phyloP scores from a whole-genome alignment of 169 alveolate genomes.

The Plasmodium sp. region DNA sequence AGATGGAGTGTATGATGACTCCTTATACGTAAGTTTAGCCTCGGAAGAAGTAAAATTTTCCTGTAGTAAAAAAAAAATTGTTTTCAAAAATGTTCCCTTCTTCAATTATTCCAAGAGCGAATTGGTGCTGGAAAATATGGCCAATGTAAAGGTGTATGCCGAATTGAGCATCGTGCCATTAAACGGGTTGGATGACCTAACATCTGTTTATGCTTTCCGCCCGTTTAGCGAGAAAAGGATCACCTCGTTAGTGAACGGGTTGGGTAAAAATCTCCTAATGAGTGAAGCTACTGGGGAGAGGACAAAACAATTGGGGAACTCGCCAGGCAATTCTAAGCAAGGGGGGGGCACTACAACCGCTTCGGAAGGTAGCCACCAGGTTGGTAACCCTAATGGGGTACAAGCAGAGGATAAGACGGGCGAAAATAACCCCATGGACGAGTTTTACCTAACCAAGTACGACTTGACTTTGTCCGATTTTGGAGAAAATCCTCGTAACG shows the following conservation, averaged over 20 bases:
- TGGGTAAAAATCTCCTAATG: not conserved
- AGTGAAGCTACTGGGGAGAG: not conserved
- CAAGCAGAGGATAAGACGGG: not conserved
- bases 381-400: not conserved
- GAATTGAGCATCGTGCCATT: constrained; percentile 43
- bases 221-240: constrained; percentile 39
- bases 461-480: constrained; percentile 37
- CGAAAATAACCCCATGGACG: constrained; percentile 24
- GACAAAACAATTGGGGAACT: not conserved
- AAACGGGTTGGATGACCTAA: constrained; percentile 38
- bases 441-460: constrained; percentile 50
- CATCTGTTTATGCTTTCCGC: constrained; percentile 51
- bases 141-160: constrained; percentile 28
- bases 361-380: not conserved
- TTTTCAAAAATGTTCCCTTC: constrained; percentile 60
- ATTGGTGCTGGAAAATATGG: constrained; percentile 28
- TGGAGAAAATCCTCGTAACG: not conserved
- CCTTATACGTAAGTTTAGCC: constrained; percentile 48
- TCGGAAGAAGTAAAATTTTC: constrained; percentile 69
- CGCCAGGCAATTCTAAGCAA: not conserved
- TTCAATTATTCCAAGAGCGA: constrained; percentile 59
- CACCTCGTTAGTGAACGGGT: constrained; percentile 1
- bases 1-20: constrained; percentile 10
- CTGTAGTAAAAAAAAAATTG: constrained; percentile 51
- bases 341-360: not conserved